These are phyloP conservation scores for Haplosporangium sp. DNA, from an alignment of 371 early-diverging fungal species.

Conservation along the genomic window DNA sequence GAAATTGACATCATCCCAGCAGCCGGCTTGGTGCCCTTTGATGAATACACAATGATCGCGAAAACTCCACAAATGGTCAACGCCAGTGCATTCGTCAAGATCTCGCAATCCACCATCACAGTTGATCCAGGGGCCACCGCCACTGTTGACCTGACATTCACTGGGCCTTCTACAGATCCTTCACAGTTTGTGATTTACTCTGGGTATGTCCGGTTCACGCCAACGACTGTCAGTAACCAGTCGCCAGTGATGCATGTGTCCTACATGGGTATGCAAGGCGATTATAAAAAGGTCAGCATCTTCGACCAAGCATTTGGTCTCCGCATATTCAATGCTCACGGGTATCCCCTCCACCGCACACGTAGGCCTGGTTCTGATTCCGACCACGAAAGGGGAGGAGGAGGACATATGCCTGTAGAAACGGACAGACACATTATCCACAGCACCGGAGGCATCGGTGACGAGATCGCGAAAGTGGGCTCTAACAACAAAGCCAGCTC, in stretches of 20 bases:
- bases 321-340: constrained; percentile 29
- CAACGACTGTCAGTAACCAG: constrained; percentile 7
- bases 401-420: not conserved
- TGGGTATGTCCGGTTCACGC: constrained; percentile 43
- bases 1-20: constrained; percentile 59
- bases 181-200: constrained; percentile 35
- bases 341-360: constrained; percentile 15
- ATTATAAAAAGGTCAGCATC: constrained; percentile 56
- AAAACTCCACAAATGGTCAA: constrained; percentile 35
- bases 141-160: constrained; percentile 53
- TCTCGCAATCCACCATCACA: constrained; percentile 39
- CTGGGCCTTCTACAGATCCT: constrained; percentile 50
- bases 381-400: not conserved
- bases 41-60: constrained; percentile 39
- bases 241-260: constrained; percentile 58
- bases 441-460: not conserved
- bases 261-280: constrained; percentile 65
- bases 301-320: constrained; percentile 49
- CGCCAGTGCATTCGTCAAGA: constrained; percentile 49
- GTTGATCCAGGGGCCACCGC: constrained; percentile 56
- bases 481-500: not conserved
- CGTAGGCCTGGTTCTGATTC: not conserved
- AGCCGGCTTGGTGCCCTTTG: constrained; percentile 55
- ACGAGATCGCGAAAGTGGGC: not conserved
- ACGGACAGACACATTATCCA: not conserved